A percentile compares a stretch with the other conserved stretches of the same genome.
phyloP scores from a whole-genome alignment of 2,329 filamentous ascomycete genomes.

The Aspergillus clavatus region DNA sequence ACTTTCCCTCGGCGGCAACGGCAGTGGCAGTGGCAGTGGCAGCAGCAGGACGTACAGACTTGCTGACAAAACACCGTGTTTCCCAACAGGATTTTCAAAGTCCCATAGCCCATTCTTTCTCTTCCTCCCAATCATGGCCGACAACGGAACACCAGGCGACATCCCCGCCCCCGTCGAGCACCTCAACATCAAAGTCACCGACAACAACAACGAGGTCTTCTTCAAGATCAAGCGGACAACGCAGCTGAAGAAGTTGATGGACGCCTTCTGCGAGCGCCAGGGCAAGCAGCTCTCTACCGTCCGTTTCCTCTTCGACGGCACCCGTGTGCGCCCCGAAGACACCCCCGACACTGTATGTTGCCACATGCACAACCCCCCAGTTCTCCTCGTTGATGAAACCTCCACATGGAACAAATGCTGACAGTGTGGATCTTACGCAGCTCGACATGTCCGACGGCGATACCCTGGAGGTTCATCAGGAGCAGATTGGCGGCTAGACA shows the following conservation, averaged over 20 bases:
- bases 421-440: constrained; percentile 44
- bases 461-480: constrained; percentile 93
- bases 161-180: constrained; percentile 62
- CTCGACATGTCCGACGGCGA: constrained; percentile 97
- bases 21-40: no score
- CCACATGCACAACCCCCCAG: no score
- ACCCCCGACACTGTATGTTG: constrained; percentile 88
- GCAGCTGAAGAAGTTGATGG: constrained; percentile 95
- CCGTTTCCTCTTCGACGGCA: constrained; percentile 94
- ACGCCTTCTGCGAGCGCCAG: constrained; percentile 93
- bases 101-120: background rate
- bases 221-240: constrained; percentile 99
- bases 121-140: constrained; percentile 32
- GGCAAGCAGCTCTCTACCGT: constrained; percentile 82
- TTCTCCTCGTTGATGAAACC: no score
- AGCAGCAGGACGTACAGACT: background rate
- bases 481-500: constrained; percentile 77
- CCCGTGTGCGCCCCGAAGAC: constrained; percentile 80
- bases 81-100: background rate
- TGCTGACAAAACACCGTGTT: no score
- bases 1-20: no score
- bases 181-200: constrained; percentile 98
- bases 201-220: constrained; percentile 99
- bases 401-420: constrained; percentile 4
- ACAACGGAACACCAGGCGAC: constrained; percentile 19